These are phyloP conservation scores for Paecilomyces formosus DNA, from an alignment of 2,329 filamentous ascomycete species.

Conservation along the genomic window DNA sequence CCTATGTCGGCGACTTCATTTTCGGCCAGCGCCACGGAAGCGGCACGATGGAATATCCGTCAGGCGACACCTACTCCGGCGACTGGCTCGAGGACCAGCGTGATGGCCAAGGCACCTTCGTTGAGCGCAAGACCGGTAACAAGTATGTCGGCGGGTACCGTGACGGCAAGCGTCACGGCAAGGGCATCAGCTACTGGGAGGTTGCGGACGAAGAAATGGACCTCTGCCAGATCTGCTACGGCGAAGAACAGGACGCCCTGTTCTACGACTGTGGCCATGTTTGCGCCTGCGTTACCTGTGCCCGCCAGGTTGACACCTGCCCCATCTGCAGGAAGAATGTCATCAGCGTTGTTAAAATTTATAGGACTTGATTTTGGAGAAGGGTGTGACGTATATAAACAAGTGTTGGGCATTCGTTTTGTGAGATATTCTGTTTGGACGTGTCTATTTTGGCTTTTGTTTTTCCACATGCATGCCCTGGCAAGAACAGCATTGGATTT, in stretches of 20 bases:
- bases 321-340: slow-evolving; percentile 55
- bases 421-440: background rate
- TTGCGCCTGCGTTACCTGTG: slow-evolving; percentile 53
- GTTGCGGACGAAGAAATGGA: slow-evolving; percentile 54
- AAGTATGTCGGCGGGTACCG: slow-evolving; percentile 56
- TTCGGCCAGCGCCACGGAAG: slow-evolving; percentile 47
- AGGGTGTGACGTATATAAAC: background rate
- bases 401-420: background rate
- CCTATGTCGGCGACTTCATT: slow-evolving; percentile 49
- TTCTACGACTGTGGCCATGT: slow-evolving; percentile 60
- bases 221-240: slow-evolving; percentile 56
- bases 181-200: slow-evolving; percentile 56
- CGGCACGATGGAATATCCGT: slow-evolving; percentile 52
- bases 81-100: slow-evolving; percentile 39
- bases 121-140: slow-evolving; percentile 51
- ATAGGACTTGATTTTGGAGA: slow-evolving; percentile 26
- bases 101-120: slow-evolving; percentile 51
- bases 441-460: slow-evolving; percentile 1
- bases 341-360: slow-evolving; percentile 52
- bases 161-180: slow-evolving; percentile 53
- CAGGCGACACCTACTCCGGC: slow-evolving; percentile 41
- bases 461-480: slow-evolving; percentile 2
- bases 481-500: background rate
- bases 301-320: slow-evolving; percentile 51
- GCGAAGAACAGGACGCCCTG: slow-evolving; percentile 51